A percentile compares a stretch with the other conserved stretches of the same genome.
phyloP scores from a whole-genome alignment of 352 stramenopile species.

The Globisporangium radiosum region DNA sequence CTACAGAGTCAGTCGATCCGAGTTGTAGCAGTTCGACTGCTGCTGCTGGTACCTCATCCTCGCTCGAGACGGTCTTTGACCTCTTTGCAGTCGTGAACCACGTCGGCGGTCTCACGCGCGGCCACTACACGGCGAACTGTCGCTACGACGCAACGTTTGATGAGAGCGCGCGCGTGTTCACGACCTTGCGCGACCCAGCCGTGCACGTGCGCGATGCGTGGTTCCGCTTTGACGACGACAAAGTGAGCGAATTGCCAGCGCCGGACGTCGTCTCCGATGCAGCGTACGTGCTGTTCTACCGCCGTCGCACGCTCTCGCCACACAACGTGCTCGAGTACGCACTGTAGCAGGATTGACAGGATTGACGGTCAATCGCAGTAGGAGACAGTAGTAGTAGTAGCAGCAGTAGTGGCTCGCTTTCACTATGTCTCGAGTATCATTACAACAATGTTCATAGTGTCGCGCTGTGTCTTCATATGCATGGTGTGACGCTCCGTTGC shows the following conservation, averaged over 20 bases:
- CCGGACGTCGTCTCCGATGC: slow-evolving; percentile 74
- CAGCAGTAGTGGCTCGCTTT: no score
- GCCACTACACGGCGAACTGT: slow-evolving; percentile 92
- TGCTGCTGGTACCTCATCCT: background rate
- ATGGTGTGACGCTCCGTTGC: no score
- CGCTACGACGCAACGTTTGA: slow-evolving; percentile 66
- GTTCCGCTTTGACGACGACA: slow-evolving; percentile 83
- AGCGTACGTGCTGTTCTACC: slow-evolving; percentile 91
- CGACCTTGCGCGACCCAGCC: slow-evolving; percentile 20
- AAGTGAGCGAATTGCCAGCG: slow-evolving; percentile 63
- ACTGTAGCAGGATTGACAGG: slow-evolving; percentile 19
- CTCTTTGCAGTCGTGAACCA: slow-evolving; percentile 98
- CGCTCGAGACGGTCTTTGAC: slow-evolving; percentile 74
- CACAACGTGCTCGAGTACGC: slow-evolving; percentile 66
- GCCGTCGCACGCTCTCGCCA: slow-evolving; percentile 63
- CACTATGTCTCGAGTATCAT: no score
- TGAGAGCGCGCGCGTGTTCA: slow-evolving; percentile 52
- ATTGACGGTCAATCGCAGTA: no score
- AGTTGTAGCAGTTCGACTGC: background rate
- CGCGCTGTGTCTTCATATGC: no score
- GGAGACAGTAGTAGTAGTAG: no score
- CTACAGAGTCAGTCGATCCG: background rate
- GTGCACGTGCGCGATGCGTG: slow-evolving; percentile 57
- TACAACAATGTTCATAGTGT: no score
- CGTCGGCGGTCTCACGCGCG: slow-evolving; percentile 90